Conservation (phyloP, 345 rosid species). For the Draba incana region DNA sequence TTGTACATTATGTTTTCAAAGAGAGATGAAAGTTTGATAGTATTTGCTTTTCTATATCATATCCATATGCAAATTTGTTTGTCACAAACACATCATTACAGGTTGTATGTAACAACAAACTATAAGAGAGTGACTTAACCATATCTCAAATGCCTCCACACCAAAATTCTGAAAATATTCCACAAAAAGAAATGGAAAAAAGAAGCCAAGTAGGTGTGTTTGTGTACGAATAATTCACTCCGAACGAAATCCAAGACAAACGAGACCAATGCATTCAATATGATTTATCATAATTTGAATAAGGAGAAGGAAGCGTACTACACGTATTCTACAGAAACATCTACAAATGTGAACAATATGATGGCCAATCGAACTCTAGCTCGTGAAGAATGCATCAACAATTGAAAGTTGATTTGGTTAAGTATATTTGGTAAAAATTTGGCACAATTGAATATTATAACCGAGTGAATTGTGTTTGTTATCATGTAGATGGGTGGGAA, state of each 20-base stretch:
- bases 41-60: background rate
- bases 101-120: slow-evolving; percentile 24
- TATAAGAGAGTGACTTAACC: slow-evolving; percentile 8
- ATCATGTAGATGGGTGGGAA: too few relatives aligned
- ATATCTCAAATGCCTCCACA: slow-evolving; percentile 16
- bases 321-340: too few relatives aligned
- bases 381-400: too few relatives aligned
- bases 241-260: slow-evolving; percentile 25
- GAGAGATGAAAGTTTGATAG: slow-evolving; percentile 20
- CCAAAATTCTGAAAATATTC: slow-evolving; percentile 22
- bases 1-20: slow-evolving; percentile 30
- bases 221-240: slow-evolving; percentile 10
- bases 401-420: too few relatives aligned
- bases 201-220: background rate
- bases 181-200: background rate
- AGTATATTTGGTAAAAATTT: too few relatives aligned
- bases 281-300: too few relatives aligned
- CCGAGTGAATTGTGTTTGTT: too few relatives aligned
- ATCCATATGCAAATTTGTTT: slow-evolving; percentile 7
- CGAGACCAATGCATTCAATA: too few relatives aligned
- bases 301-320: too few relatives aligned
- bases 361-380: too few relatives aligned
- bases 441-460: too few relatives aligned
- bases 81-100: slow-evolving; percentile 28
- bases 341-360: too few relatives aligned